These are phyloP conservation scores for Trichophyton equinum DNA, from an alignment of 2,329 filamentous ascomycete species.

Conservation along the genomic window DNA sequence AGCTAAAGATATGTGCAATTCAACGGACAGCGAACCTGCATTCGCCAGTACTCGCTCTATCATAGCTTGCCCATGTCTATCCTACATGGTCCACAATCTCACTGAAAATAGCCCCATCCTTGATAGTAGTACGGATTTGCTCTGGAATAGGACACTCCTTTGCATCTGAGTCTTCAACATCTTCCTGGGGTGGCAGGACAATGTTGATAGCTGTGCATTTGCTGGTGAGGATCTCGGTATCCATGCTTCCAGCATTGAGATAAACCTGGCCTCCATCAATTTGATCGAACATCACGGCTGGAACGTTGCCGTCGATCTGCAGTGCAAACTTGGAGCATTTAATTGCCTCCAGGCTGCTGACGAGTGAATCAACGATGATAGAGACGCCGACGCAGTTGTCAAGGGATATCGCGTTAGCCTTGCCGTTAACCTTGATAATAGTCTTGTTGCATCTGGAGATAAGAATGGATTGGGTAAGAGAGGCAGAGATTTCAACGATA, in stretches of 20 bases:
- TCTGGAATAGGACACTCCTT: constrained; percentile 78
- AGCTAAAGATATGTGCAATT: background rate
- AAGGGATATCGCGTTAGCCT: constrained; percentile 91
- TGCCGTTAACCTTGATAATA: constrained; percentile 78
- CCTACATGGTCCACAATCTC: constrained; percentile 91
- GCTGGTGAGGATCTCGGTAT: constrained; percentile 75
- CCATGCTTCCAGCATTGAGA: constrained; percentile 63
- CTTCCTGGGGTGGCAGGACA: constrained; percentile 58
- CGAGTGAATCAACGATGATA: constrained; percentile 75
- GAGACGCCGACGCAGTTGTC: constrained; percentile 80
- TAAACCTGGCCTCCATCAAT: constrained; percentile 84
- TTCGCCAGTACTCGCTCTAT: background rate
- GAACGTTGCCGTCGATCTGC: constrained; percentile 76
- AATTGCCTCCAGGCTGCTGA: constrained; percentile 87
- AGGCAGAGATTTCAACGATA: constrained; percentile 68
- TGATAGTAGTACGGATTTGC: constrained; percentile 73
- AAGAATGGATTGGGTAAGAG: constrained; percentile 75
- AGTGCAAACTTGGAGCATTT: constrained; percentile 89
- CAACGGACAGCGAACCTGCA: background rate
- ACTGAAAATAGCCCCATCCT: constrained; percentile 64
- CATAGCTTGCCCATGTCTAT: background rate
- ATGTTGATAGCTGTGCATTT: constrained; percentile 82
- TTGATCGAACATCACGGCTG: constrained; percentile 83
- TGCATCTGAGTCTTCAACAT: constrained; percentile 62
- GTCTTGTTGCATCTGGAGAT: constrained; percentile 87